Evolutionary conservation across 2,329 filamentous ascomycete genomes (phyloP).

Genomic region (Fusarium sp.): DNA sequence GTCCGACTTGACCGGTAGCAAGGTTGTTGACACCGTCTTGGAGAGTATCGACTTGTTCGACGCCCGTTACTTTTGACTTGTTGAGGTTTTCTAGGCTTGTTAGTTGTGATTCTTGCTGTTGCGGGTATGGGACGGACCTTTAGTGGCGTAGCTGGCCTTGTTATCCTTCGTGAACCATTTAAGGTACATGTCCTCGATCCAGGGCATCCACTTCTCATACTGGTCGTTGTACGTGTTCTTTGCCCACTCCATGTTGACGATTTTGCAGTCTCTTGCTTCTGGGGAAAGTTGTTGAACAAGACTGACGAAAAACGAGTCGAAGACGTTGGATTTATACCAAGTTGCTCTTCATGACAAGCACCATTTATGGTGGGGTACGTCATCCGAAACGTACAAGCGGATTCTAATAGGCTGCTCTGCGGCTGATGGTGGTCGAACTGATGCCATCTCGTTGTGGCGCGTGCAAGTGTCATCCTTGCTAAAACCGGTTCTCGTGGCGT

Average conservation of each 20-base stretch:
- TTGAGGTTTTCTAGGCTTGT: slow-evolving; percentile 68
- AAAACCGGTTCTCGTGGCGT: slow-evolving; percentile 43
- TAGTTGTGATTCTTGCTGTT: neutral
- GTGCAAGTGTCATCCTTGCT: slow-evolving; percentile 29
- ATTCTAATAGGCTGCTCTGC: slow-evolving; percentile 31
- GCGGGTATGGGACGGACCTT: slow-evolving; percentile 60
- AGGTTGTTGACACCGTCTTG: slow-evolving; percentile 76
- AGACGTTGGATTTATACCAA: slow-evolving; percentile 22
- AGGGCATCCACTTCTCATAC: slow-evolving; percentile 82
- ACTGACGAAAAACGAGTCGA: neutral
- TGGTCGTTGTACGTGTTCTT: slow-evolving; percentile 76
- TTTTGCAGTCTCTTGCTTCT: no score
- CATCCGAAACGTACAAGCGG: slow-evolving; percentile 34
- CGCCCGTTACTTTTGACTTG: slow-evolving; percentile 77
- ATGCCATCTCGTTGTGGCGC: slow-evolving; percentile 40
- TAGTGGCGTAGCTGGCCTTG: slow-evolving; percentile 78
- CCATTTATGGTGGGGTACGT: slow-evolving; percentile 30
- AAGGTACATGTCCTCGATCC: slow-evolving; percentile 80
- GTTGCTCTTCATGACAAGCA: slow-evolving; percentile 13
- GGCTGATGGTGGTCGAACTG: slow-evolving; percentile 36
- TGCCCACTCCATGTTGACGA: slow-evolving; percentile 64
- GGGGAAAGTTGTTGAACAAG: neutral
- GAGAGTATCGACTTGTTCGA: slow-evolving; percentile 74
- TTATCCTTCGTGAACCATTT: slow-evolving; percentile 82
- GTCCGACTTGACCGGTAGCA: slow-evolving; percentile 72